Evolutionary conservation across 1,284 basidiomycete genomes (phyloP), one percentile per base, ranked within the genome.

Genomic region (Uromyces viciae-fabae): DNA sequence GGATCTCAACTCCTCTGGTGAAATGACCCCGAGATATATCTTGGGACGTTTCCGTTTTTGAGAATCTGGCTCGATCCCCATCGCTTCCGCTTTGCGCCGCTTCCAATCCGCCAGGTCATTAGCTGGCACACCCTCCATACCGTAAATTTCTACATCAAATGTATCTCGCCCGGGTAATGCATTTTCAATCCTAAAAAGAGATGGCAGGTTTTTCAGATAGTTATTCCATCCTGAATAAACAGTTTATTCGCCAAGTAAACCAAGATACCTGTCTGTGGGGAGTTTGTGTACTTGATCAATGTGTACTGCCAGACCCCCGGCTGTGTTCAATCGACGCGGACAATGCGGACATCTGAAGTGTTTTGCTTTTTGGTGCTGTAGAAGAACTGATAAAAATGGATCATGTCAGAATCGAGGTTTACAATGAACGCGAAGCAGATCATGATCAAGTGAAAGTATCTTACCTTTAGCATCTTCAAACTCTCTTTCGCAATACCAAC

Each of bases 341-440:
- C 96, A 99, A 88, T 96, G 91, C 82, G 92, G 92, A 85, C 96
- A 98, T 87, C 95, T 95, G 90, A 98, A 99, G 86, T 99, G 96
- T 87, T 98, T 99, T 22, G 96, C 96, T 88, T 98, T 99, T 86
- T 99, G 97, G 87, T 99, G 96, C 86, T 97, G 94, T 90, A 99
- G 93, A 82, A 99, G 90, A 82, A 99, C 97, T 95, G 84, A 81
- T 42, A 9, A 54, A n/a, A 25, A 75, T 75, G 38, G 82, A 77
- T 75, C 17, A 49, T 15, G 15, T 28, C 58, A 42, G 49, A 31
- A 46, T 75, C 52, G 31, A 58, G 7, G 69, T 11, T 49, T 49
- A 49, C 22, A 11, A 49, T 49, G 11, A 49, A 49, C 11, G 66
- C 82, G 66, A 83, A 81, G 15, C 31, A 56, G 22, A 60, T 49